phyloP scores from a whole-genome alignment of 73 alveolate genomes.

The Blepharisma stoltei region DNA sequence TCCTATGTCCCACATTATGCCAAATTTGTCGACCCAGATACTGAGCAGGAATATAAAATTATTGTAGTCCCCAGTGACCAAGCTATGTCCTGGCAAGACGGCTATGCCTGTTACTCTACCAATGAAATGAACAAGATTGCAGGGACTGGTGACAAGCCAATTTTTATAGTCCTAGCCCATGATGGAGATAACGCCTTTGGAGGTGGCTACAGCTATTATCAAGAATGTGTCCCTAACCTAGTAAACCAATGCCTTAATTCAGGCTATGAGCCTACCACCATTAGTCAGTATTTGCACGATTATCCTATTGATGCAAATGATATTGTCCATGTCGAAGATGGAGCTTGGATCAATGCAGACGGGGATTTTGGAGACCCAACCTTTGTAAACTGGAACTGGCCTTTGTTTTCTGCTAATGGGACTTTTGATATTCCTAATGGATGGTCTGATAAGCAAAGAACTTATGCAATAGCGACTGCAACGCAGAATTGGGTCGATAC shows the following conservation, averaged over 20 bases:
- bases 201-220: slow-evolving; percentile 12
- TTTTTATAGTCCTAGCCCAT: slow-evolving; percentile 7
- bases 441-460: slow-evolving; percentile 26
- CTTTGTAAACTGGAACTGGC: slow-evolving; percentile 31
- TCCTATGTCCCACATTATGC: slow-evolving; percentile 26
- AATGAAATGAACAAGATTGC: slow-evolving; percentile 1
- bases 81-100: slow-evolving; percentile 25
- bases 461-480: slow-evolving; percentile 21
- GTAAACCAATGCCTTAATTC: not conserved
- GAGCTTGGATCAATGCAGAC: slow-evolving; percentile 26
- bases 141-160: slow-evolving; percentile 20
- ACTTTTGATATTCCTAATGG: slow-evolving; percentile 25
- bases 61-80: slow-evolving; percentile 26
- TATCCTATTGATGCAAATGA: slow-evolving; percentile 22
- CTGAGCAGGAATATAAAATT: slow-evolving; percentile 20
- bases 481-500: slow-evolving; percentile 22
- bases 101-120: not conserved
- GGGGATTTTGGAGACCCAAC: slow-evolving; percentile 29
- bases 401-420: not conserved
- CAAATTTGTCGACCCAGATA: slow-evolving; percentile 12
- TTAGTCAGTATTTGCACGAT: slow-evolving; percentile 7
- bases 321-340: slow-evolving; percentile 24
- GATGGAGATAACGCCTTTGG: slow-evolving; percentile 29
- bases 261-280: slow-evolving; percentile 20
- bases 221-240: not conserved